Evolutionary conservation across 2,329 filamentous ascomycete genomes (phyloP).

Genomic region (Talaromyces sp.): DNA sequence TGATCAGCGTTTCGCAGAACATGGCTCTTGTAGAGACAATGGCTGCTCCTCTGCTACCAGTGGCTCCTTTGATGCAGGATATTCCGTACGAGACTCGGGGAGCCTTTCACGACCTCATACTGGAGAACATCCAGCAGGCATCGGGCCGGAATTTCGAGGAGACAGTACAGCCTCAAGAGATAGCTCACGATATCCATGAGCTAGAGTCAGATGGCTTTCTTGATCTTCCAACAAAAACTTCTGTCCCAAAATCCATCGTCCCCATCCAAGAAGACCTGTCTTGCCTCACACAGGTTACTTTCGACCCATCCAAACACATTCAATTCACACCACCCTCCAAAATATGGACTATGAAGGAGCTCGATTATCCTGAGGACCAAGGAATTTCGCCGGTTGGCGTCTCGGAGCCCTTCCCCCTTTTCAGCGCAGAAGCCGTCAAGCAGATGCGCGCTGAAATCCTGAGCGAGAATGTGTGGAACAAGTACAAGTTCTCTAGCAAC

Average conservation of each 20-base stretch:
- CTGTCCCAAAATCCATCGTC: constrained; percentile 10
- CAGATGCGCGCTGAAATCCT: constrained; percentile 61
- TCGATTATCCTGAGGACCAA: constrained; percentile 50
- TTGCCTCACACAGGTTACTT: constrained; percentile 28
- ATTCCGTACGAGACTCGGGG: not conserved
- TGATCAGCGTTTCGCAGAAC: not conserved
- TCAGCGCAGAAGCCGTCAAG: constrained; percentile 56
- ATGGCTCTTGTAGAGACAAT: constrained; percentile 8
- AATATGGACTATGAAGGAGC: constrained; percentile 57
- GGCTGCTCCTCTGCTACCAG: constrained; percentile 3
- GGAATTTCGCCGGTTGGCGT: constrained; percentile 61
- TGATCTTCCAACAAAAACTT: not conserved
- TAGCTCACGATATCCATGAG: not conserved
- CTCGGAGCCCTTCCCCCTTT: constrained; percentile 61
- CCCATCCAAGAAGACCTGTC: constrained; percentile 25
- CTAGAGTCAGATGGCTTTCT: not conserved
- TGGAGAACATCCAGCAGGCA: not conserved
- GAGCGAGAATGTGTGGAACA: constrained; percentile 50
- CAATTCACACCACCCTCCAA: constrained; percentile 47
- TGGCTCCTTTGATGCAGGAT: constrained; percentile 1
- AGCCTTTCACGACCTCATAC: not conserved
- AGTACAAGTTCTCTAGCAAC: constrained; percentile 56
- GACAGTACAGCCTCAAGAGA: not conserved
- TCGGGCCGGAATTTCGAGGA: not conserved
- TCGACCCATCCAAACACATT: constrained; percentile 54